A percentile compares a stretch with the other conserved stretches of the same genome.
These are phyloP conservation scores for Astragalus membranaceus DNA, from an alignment of 306 rosid genomes.

Conservation along the genomic window DNA sequence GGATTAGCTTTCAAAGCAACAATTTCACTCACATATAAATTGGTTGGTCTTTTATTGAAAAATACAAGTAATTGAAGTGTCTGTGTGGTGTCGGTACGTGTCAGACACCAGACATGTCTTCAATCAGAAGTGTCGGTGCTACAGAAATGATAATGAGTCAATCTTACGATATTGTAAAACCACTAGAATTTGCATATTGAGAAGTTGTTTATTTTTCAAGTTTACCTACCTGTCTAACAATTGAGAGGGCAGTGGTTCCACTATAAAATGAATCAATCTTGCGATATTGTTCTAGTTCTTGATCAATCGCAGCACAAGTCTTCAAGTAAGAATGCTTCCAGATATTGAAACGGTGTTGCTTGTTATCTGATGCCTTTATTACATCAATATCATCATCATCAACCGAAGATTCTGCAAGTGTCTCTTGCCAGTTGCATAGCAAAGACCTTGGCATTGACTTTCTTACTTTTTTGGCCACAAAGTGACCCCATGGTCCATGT, in stretches of 20 bases:
- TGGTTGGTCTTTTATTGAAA: too few relatives aligned
- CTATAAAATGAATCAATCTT: slow-evolving; percentile 76
- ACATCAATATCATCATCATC: slow-evolving; percentile 22
- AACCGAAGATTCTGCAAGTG: slow-evolving; percentile 47
- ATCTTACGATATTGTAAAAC: too few relatives aligned
- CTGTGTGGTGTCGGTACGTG: too few relatives aligned
- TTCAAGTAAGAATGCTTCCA: slow-evolving; percentile 83
- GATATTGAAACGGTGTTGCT: slow-evolving; percentile 43
- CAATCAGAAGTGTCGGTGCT: too few relatives aligned
- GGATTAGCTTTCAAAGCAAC: neutral
- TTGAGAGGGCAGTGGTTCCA: slow-evolving; percentile 83
- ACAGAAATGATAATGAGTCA: too few relatives aligned
- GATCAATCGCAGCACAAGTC: slow-evolving; percentile 80
- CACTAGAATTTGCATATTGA: neutral
- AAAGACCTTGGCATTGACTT: slow-evolving; percentile 73
- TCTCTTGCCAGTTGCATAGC: slow-evolving; percentile 79
- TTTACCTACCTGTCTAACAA: slow-evolving; percentile 76
- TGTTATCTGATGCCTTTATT: slow-evolving; percentile 36
- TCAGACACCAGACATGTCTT: too few relatives aligned
- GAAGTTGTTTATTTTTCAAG: neutral
- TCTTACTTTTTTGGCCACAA: slow-evolving; percentile 73
- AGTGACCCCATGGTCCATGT: slow-evolving; percentile 95
- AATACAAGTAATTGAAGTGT: too few relatives aligned
- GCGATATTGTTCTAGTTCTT: slow-evolving; percentile 55
- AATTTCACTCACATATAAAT: too few relatives aligned